Evolutionary conservation across 169 alveolate genomes (phyloP).

Genomic region (Plasmodium fragile): DNA sequence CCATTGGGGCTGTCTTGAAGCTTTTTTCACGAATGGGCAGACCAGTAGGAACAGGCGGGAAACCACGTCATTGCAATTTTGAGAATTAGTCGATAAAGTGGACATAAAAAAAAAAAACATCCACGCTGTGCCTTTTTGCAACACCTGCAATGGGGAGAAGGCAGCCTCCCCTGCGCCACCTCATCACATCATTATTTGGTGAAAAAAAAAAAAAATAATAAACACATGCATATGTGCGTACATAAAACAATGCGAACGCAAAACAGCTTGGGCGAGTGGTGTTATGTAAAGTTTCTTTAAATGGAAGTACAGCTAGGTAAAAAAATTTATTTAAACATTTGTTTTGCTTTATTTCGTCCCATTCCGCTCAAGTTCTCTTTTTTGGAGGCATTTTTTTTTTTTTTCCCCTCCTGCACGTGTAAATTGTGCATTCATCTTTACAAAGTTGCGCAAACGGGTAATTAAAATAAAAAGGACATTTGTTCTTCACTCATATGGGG

Average conservation of each 20-base stretch:
- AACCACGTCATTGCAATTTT: neutral
- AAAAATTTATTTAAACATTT: neutral
- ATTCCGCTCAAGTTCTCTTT: neutral
- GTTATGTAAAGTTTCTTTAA: neutral
- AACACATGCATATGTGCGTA: neutral
- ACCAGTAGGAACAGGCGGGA: neutral
- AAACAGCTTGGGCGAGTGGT: neutral
- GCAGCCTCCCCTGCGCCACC: neutral
- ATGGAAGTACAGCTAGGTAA: neutral
- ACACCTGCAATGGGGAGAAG: neutral
- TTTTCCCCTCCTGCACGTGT: neutral
- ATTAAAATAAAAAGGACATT: neutral
- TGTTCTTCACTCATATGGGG: neutral
- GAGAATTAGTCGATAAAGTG: neutral
- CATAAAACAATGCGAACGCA: neutral
- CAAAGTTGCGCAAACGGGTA: neutral
- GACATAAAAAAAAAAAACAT: neutral
- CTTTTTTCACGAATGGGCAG: neutral
- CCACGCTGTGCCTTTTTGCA: neutral
- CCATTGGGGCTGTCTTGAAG: neutral
- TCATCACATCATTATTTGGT: neutral
- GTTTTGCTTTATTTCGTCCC: neutral
- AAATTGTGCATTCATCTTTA: neutral
- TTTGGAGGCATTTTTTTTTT: neutral
- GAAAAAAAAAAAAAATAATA: neutral